Evolutionary conservation across 2,329 filamentous ascomycete genomes (phyloP).

Genomic region (Colletotrichum magnum): DNA sequence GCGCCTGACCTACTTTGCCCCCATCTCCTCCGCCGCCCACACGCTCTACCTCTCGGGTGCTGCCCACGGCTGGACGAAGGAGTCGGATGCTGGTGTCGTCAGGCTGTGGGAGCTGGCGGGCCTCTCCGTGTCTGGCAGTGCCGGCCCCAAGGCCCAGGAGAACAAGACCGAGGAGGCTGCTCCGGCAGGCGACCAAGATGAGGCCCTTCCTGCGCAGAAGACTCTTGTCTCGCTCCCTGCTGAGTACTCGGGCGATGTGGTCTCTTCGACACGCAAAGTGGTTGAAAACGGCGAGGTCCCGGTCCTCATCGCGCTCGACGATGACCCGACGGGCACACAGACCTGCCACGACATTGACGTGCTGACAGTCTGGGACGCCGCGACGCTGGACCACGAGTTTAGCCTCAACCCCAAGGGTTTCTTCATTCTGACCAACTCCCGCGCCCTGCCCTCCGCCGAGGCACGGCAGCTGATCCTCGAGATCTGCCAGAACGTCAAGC

Average conservation of each 20-base stretch:
- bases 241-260: slow-evolving; percentile 43
- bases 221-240: slow-evolving; percentile 45
- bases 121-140: slow-evolving; percentile 42
- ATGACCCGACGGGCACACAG: slow-evolving; percentile 73
- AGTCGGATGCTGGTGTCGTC: slow-evolving; percentile 53
- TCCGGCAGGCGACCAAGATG: slow-evolving; percentile 3
- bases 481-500: slow-evolving; percentile 64
- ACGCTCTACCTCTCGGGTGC: slow-evolving; percentile 51
- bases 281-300: slow-evolving; percentile 43
- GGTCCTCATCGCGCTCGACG: slow-evolving; percentile 60
- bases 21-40: slow-evolving; percentile 49
- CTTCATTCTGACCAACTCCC: slow-evolving; percentile 73
- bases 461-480: slow-evolving; percentile 63
- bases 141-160: slow-evolving; percentile 17
- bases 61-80: slow-evolving; percentile 48
- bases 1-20: slow-evolving; percentile 46
- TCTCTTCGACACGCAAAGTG: slow-evolving; percentile 41
- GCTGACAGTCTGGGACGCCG: slow-evolving; percentile 66
- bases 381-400: slow-evolving; percentile 38
- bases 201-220: slow-evolving; percentile 41
- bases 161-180: background rate
- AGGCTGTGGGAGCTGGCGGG: slow-evolving; percentile 55
- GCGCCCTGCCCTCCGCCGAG: slow-evolving; percentile 64
- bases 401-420: slow-evolving; percentile 58
- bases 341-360: slow-evolving; percentile 72